Conservation (phyloP, 2,329 filamentous ascomycete species). For the Pyrenochaeta sp. region DNA sequence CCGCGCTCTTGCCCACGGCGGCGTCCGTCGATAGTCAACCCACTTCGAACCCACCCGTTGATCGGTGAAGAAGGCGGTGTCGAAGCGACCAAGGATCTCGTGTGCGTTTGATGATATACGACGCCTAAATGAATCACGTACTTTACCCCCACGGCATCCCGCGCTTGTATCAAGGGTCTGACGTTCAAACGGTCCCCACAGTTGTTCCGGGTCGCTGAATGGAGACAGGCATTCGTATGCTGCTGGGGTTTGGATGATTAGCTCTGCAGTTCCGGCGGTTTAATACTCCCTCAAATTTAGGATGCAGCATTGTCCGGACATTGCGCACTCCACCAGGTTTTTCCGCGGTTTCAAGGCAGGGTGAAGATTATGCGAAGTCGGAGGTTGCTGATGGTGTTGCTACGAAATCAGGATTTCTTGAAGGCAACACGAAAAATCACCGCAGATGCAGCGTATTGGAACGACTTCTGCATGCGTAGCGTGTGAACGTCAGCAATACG, state of each 20-base stretch:
- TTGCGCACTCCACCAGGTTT: conserved; percentile 14
- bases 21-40: conserved; percentile 17
- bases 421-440: conserved; percentile 12
- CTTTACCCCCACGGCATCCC: conserved; percentile 37
- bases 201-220: conserved; percentile 15
- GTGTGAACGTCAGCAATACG: conserved; percentile 17
- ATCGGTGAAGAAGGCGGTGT: conserved; percentile 18
- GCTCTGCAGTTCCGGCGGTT: conserved; percentile 21
- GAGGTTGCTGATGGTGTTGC: conserved; percentile 1
- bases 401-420: conserved; percentile 7
- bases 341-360: conserved; percentile 19
- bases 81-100: conserved; percentile 10
- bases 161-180: conserved; percentile 26
- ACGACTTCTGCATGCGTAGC: conserved; percentile 21
- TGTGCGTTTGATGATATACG: conserved; percentile 24
- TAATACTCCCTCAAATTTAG: conserved; percentile 13
- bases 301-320: conserved; percentile 8
- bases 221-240: conserved; percentile 11
- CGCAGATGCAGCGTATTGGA: conserved; percentile 16
- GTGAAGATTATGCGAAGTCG: conserved; percentile 11
- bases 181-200: conserved; percentile 13
- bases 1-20: conserved; percentile 20
- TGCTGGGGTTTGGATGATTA: conserved; percentile 12
- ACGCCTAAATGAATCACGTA: conserved; percentile 43
- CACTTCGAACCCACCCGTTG: conserved; percentile 26